phyloP scores from a whole-genome alignment of 176 grass and related monocot genomes.

The Eremochloa ophiuroides region DNA sequence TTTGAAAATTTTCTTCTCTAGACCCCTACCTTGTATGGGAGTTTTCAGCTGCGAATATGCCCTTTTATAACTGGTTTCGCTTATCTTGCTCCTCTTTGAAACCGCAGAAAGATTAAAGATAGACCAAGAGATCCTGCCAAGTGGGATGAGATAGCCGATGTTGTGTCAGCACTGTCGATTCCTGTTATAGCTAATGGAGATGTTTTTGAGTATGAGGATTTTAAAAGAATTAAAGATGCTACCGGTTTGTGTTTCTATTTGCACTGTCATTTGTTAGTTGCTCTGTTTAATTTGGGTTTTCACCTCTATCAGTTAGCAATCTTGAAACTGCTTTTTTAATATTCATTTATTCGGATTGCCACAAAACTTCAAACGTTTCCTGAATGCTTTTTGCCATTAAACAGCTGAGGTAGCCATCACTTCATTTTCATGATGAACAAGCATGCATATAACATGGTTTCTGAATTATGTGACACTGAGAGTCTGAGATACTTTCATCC shows the following conservation, averaged over 20 bases:
- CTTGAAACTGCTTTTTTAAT: background rate
- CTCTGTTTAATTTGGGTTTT: slow-evolving; percentile 1
- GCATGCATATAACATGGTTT: slow-evolving; percentile 7
- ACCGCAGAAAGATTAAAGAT: slow-evolving; percentile 86
- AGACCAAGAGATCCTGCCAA: slow-evolving; percentile 90
- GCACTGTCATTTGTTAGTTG: background rate
- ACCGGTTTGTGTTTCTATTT: slow-evolving; percentile 54
- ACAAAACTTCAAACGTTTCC: background rate
- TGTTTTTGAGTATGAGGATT: slow-evolving; percentile 95
- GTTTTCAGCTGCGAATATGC: no score
- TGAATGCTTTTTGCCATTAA: background rate
- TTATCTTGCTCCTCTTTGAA: slow-evolving; percentile 3
- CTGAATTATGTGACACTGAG: background rate
- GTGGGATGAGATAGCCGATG: slow-evolving; percentile 94
- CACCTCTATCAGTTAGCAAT: background rate
- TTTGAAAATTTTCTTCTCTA: no score
- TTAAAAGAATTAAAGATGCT: slow-evolving; percentile 66
- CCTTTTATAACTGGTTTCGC: background rate
- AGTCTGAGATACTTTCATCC: background rate
- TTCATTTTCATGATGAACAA: slow-evolving; percentile 6
- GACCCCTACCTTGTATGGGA: no score
- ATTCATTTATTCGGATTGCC: background rate
- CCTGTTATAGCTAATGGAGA: slow-evolving; percentile 99
- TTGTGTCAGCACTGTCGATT: slow-evolving; percentile 83
- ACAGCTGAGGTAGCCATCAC: background rate